Evolutionary conservation across 495 filamentous ascomycete genomes (phyloP).

Genomic region (Penicillium macrosclerotiorum): DNA sequence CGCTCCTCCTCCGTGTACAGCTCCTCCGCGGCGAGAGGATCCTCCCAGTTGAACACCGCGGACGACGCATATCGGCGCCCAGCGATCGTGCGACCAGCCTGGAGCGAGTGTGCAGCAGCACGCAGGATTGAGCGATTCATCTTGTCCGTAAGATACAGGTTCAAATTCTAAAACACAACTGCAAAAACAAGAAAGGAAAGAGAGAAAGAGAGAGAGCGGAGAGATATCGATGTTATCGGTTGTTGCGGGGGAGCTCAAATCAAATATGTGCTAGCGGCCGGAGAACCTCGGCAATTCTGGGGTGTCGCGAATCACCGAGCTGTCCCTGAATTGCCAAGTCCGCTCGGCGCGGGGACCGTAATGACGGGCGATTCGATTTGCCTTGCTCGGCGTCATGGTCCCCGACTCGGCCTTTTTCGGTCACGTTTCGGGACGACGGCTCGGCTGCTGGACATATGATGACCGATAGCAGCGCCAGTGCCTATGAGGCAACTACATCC

Average conservation of each 20-base stretch:
- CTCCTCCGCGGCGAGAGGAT: constrained; percentile 72
- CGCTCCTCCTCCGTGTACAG: constrained; percentile 86
- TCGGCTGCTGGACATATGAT: not conserved
- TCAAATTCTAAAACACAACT: not conserved
- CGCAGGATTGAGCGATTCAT: constrained; percentile 43
- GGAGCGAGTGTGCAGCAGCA: constrained; percentile 34
- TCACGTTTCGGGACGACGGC: too few species aligned
- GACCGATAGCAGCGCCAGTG: not conserved
- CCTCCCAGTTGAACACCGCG: constrained; percentile 83
- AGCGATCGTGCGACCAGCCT: constrained; percentile 17
- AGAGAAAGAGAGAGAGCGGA: not conserved
- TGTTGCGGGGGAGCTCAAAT: constrained; percentile 29
- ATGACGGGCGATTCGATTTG: constrained; percentile 11
- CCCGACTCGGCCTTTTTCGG: constrained; percentile 24
- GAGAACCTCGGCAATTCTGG: constrained; percentile 28
- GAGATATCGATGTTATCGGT: constrained; percentile 2
- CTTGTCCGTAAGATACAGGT: constrained; percentile 10
- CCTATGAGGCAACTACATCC: constrained; percentile 4
- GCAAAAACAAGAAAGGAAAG: constrained; percentile 5
- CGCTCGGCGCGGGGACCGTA: not conserved
- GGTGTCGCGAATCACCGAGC: constrained; percentile 11
- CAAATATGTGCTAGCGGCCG: constrained; percentile 27
- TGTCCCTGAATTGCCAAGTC: too few species aligned
- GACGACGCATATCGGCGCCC: constrained; percentile 49
- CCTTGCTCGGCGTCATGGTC: not conserved